A percentile compares a stretch with the other conserved stretches of the same genome.
phyloP scores from a whole-genome alignment of 768 basidiomycete species.

The Agaricus subrufescens region DNA sequence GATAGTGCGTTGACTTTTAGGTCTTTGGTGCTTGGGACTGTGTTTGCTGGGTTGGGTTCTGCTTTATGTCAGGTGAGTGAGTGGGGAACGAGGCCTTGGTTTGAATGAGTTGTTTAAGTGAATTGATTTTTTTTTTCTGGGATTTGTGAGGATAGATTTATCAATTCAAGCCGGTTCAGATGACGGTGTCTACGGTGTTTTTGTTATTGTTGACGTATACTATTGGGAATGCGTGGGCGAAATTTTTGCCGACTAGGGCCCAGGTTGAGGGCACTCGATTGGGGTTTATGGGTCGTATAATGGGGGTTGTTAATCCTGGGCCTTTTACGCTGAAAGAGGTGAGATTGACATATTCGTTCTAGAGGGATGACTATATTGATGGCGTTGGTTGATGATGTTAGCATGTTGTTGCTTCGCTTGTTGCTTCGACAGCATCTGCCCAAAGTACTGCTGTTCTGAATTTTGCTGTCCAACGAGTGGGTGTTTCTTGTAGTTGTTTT shows the following conservation, averaged over 20 bases:
- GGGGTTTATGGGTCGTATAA: conserved; percentile 30
- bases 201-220: conserved; percentile 50
- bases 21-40: conserved; percentile 50
- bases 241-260: conserved; percentile 35
- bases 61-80: conserved; percentile 47
- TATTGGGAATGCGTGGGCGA: conserved; percentile 46
- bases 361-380: no score
- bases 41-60: conserved; percentile 56
- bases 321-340: conserved; percentile 59
- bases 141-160: background rate
- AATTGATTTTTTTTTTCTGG: background rate
- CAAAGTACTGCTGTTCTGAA: conserved; percentile 53
- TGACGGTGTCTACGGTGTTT: conserved; percentile 51
- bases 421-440: conserved; percentile 51
- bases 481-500: background rate
- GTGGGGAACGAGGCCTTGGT: background rate
- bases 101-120: background rate
- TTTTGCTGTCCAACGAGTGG: conserved; percentile 56
- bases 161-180: conserved; percentile 44
- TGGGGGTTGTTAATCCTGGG: conserved; percentile 53
- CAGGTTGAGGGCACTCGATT: conserved; percentile 42
- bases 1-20: conserved; percentile 53
- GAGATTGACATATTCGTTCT: background rate
- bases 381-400: conserved; percentile 15
- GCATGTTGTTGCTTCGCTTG: conserved; percentile 54